These are phyloP conservation scores for Malania oleifera DNA, from an alignment of 164 flowering plant species.

Conservation along the genomic window DNA sequence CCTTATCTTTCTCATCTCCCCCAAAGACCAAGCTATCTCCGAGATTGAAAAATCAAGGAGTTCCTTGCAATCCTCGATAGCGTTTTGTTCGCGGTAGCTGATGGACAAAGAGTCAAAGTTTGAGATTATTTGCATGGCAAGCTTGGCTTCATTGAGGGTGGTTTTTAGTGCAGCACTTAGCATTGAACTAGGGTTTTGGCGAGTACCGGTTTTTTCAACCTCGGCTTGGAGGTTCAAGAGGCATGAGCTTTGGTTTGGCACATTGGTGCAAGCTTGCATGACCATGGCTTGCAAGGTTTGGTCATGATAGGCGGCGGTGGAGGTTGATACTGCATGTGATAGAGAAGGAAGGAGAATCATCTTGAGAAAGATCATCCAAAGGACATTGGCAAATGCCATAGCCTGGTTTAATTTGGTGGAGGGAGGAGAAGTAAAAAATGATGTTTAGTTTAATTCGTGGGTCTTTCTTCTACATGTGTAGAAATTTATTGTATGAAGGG, in stretches of 20 bases:
- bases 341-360: conserved; percentile 23
- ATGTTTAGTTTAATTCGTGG: neutral
- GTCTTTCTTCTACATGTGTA: neutral
- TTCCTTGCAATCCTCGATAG: conserved; percentile 76
- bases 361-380: conserved; percentile 11
- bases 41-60: conserved; percentile 76
- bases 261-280: conserved; percentile 34
- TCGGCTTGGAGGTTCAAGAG: conserved; percentile 24
- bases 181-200: conserved; percentile 27
- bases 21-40: conserved; percentile 69
- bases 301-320: conserved; percentile 11
- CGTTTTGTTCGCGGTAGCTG: conserved; percentile 61
- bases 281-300: conserved; percentile 29
- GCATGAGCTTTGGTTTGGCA: conserved; percentile 40
- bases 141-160: conserved; percentile 47
- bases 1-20: conserved; percentile 54
- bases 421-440: neutral
- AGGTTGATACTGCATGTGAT: conserved; percentile 11
- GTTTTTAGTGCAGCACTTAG: conserved; percentile 50
- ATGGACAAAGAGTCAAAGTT: conserved; percentile 51
- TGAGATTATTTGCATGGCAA: conserved; percentile 38
- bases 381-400: conserved; percentile 19
- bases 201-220: conserved; percentile 12
- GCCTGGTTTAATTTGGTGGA: neutral
- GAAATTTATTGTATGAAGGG: neutral